Evolutionary conservation across 2,329 filamentous ascomycete species (phyloP).

Genomic region (Fusarium dimerum): DNA sequence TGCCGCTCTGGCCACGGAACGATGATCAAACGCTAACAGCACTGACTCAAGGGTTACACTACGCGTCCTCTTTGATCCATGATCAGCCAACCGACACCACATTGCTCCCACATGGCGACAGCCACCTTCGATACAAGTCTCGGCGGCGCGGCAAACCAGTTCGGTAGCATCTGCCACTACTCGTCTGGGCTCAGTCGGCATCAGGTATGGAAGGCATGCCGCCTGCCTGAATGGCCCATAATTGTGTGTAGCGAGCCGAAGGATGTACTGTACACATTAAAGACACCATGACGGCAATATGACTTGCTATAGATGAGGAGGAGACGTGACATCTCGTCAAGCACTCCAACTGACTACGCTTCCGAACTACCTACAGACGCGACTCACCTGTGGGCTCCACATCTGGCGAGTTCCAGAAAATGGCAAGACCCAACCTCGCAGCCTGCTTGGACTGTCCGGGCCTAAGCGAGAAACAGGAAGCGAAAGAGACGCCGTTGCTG

Average conservation of each 20-base stretch:
- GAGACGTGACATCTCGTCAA: neutral
- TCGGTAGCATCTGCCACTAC: neutral
- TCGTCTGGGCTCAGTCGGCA: neutral
- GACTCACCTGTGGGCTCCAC: neutral
- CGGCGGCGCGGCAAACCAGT: neutral
- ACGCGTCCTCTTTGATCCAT: neutral
- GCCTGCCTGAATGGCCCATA: neutral
- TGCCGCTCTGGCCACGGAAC: neutral
- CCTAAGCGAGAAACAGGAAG: constrained; percentile 6
- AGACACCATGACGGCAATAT: neutral
- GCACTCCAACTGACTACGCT: neutral
- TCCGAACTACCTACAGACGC: neutral
- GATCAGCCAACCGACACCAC: neutral
- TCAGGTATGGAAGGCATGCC: neutral
- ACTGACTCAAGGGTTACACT: constrained; percentile 3
- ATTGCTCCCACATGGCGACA: neutral
- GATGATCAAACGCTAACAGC: constrained; percentile 18
- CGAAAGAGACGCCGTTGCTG: constrained; percentile 13
- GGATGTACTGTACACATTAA: neutral
- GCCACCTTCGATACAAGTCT: neutral
- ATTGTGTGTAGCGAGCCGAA: neutral
- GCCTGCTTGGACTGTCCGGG: neutral
- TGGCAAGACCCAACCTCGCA: neutral
- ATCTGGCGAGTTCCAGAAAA: constrained; percentile 10
- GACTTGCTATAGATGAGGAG: neutral